Conservation (phyloP, 73 alveolate genomes). For the Tetrahymena malaccensis region DNA sequence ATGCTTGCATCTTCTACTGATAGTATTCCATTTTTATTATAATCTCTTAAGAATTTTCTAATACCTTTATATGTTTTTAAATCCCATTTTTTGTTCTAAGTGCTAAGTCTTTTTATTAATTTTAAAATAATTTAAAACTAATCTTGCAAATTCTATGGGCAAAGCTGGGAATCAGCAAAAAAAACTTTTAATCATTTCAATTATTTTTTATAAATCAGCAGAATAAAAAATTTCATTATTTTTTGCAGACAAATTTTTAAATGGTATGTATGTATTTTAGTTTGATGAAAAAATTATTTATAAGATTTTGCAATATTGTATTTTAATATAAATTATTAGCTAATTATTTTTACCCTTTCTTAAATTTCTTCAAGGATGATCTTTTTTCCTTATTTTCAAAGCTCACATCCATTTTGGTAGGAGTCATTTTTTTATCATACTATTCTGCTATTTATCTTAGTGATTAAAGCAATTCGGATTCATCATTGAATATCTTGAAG, state of each 20-base stretch:
- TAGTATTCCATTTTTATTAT: background rate
- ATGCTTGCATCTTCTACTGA: background rate
- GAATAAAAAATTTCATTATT: no score
- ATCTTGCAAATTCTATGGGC: no score
- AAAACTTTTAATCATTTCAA: no score
- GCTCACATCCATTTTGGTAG: background rate
- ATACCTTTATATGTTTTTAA: background rate
- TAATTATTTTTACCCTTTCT: background rate
- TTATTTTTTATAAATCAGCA: no score
- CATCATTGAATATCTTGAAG: background rate
- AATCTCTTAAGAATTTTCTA: background rate
- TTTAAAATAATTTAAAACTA: no score
- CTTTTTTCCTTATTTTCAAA: background rate
- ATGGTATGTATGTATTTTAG: no score
- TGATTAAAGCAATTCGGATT: background rate
- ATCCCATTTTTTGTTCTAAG: background rate
- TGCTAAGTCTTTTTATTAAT: background rate
- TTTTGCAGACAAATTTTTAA: no score
- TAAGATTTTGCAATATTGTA: no score
- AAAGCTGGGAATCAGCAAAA: no score
- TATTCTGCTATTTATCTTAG: background rate
- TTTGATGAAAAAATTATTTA: no score
- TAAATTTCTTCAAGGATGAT: background rate
- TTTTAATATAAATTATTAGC: no score
- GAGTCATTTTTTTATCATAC: background rate